Evolutionary conservation across 2,329 filamentous ascomycete genomes (phyloP).

Genomic region (Teratosphaeria epicoccoides): DNA sequence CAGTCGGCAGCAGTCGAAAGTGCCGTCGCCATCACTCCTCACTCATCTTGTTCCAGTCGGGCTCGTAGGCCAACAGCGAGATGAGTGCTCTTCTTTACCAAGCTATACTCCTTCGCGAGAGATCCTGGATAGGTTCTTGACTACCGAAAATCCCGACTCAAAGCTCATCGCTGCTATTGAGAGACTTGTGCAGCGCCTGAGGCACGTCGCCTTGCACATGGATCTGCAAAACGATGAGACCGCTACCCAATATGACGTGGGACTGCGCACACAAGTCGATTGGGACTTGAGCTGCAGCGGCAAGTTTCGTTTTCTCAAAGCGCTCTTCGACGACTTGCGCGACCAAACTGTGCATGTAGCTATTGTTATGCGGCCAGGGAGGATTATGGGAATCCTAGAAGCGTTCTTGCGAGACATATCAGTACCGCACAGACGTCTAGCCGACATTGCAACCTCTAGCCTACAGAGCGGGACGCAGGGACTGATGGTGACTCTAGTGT

Average conservation of each 20-base stretch:
- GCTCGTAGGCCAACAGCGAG: slow-evolving; percentile 21
- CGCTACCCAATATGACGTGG: slow-evolving; percentile 18
- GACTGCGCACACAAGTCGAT: slow-evolving; percentile 18
- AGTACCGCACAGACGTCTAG: slow-evolving; percentile 6
- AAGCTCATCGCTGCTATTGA: slow-evolving; percentile 13
- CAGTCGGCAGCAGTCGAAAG: slow-evolving; percentile 3
- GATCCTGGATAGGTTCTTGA: slow-evolving; percentile 18
- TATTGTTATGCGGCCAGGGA: slow-evolving; percentile 20
- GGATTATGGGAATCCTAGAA: slow-evolving; percentile 23
- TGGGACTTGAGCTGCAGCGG: slow-evolving; percentile 27
- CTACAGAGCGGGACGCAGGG: slow-evolving; percentile 5
- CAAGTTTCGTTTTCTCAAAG: slow-evolving; percentile 28
- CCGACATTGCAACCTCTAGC: neutral
- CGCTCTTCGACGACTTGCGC: slow-evolving; percentile 21
- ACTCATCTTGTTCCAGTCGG: slow-evolving; percentile 19
- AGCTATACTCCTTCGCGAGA: slow-evolving; percentile 9
- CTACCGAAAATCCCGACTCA: slow-evolving; percentile 5
- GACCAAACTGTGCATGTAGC: slow-evolving; percentile 18
- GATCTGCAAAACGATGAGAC: slow-evolving; percentile 27
- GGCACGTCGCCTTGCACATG: slow-evolving; percentile 20
- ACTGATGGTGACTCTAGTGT: slow-evolving; percentile 27
- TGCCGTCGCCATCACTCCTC: neutral
- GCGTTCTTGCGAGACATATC: slow-evolving; percentile 22
- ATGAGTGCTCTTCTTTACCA: slow-evolving; percentile 20
- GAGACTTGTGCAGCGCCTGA: slow-evolving; percentile 17